Evolutionary conservation across 345 rosid species (phyloP).

Genomic region (Orychophragmus violaceus): DNA sequence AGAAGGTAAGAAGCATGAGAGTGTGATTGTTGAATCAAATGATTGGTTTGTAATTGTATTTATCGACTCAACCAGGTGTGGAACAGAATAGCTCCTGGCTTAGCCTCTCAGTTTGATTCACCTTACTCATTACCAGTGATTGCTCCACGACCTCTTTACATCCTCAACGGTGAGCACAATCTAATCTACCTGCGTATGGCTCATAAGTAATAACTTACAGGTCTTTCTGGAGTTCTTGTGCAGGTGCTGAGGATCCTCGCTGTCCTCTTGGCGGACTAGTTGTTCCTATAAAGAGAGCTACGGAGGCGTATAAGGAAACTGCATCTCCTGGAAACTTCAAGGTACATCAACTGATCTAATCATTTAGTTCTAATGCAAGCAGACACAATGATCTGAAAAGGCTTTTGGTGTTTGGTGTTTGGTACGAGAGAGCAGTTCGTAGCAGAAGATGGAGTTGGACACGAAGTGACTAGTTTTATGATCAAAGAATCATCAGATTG

Average conservation of each 20-base stretch:
- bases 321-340: conserved; percentile 41
- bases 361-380: background rate
- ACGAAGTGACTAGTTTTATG: conserved; percentile 59
- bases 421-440: conserved; percentile 37
- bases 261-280: conserved; percentile 68
- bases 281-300: conserved; percentile 40
- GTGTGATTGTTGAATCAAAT: background rate
- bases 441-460: conserved; percentile 65
- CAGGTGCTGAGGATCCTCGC: conserved; percentile 48
- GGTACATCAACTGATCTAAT: conserved; percentile 29
- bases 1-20: conserved; percentile 44
- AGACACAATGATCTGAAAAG: background rate
- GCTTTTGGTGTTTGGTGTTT: background rate
- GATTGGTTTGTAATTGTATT: background rate
- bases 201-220: background rate
- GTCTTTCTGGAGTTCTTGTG: background rate
- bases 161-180: conserved; percentile 53
- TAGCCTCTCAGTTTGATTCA: conserved; percentile 65
- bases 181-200: background rate
- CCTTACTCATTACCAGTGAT: conserved; percentile 63
- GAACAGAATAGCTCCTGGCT: conserved; percentile 87
- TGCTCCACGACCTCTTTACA: conserved; percentile 66
- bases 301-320: conserved; percentile 41
- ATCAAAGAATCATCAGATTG: conserved; percentile 73
- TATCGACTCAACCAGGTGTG: conserved; percentile 49